Evolutionary conservation across 768 basidiomycete genomes (phyloP).

Genomic region (Lentinula aciculospora): DNA sequence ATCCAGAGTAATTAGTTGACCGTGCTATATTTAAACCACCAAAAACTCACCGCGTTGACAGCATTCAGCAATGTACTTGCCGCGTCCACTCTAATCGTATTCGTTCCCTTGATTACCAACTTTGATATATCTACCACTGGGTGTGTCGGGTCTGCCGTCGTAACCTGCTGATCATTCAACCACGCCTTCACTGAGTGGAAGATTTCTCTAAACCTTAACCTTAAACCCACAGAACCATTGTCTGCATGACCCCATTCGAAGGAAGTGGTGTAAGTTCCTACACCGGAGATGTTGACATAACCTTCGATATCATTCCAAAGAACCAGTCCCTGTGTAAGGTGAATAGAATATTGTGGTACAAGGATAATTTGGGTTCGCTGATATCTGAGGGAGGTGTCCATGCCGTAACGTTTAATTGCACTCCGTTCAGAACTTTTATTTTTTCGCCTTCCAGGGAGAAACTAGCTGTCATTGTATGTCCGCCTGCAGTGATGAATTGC

Average conservation of each 20-base stretch:
- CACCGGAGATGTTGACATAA: constrained; percentile 8
- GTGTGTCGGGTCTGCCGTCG: constrained; percentile 10
- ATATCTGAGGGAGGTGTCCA: constrained; percentile 12
- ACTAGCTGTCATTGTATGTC: constrained; percentile 1
- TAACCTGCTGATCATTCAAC: constrained; percentile 10
- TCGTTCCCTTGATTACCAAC: constrained; percentile 9
- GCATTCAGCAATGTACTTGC: constrained; percentile 12
- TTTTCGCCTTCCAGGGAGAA: constrained; percentile 10
- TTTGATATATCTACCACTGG: constrained; percentile 10
- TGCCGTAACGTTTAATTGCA: constrained; percentile 10
- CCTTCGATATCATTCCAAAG: constrained; percentile 11
- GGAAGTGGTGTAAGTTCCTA: constrained; percentile 11
- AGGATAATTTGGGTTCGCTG: constrained; percentile 7
- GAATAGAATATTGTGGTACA: constrained; percentile 9
- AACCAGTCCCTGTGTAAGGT: constrained; percentile 11
- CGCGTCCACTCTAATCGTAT: constrained; percentile 9
- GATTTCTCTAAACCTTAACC: constrained; percentile 10
- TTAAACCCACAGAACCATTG: constrained; percentile 7
- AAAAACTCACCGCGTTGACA: constrained; percentile 10
- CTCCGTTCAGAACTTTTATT: constrained; percentile 5
- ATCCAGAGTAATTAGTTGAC: not conserved
- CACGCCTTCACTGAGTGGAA: constrained; percentile 14
- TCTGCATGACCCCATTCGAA: constrained; percentile 11
- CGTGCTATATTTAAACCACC: not conserved
- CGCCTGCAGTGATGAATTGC: constrained; percentile 6